These are phyloP conservation scores for Boletellus ananiceps DNA, from an alignment of 768 basidiomycete species.

Conservation along the genomic window DNA sequence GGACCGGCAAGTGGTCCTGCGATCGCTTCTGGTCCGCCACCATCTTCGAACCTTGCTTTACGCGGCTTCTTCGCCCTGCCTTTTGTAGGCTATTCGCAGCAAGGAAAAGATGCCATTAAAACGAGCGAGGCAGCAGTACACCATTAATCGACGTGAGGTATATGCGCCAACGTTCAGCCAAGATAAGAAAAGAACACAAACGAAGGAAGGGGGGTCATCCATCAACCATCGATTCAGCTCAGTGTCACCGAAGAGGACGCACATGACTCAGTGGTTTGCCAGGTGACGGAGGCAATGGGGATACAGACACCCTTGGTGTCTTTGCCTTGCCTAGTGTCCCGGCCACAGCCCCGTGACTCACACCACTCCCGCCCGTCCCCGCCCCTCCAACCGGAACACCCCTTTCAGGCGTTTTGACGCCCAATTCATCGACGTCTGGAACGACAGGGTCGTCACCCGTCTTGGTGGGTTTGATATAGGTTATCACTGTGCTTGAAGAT, in stretches of 20 bases:
- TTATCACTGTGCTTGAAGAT: conserved; percentile 72
- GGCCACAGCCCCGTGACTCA: conserved; percentile 18
- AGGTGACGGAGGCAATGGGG: conserved; percentile 40
- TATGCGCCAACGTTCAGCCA: conserved; percentile 14
- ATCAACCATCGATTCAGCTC: conserved; percentile 44
- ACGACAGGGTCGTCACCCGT: conserved; percentile 41
- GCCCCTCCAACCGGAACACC: conserved; percentile 34
- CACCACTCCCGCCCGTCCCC: conserved; percentile 1
- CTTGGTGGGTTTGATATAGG: conserved; percentile 51
- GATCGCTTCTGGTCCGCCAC: background rate
- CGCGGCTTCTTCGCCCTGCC: conserved; percentile 65
- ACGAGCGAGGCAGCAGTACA: conserved; percentile 26
- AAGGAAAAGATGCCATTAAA: conserved; percentile 26
- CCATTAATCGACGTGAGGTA: conserved; percentile 29
- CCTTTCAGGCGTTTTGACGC: conserved; percentile 41
- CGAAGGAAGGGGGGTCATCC: conserved; percentile 10
- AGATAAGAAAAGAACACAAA: conserved; percentile 5
- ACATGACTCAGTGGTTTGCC: conserved; percentile 78
- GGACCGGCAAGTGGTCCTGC: background rate
- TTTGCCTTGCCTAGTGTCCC: conserved; percentile 17
- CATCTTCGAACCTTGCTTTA: conserved; percentile 35
- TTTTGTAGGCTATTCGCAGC: conserved; percentile 60
- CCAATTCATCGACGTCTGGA: conserved; percentile 37
- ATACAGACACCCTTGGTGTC: conserved; percentile 19
- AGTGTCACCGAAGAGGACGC: conserved; percentile 72